A percentile compares a stretch with the other conserved stretches of the same genome.
These are phyloP conservation scores for Phanerodontia chrysosporium DNA, from an alignment of 768 basidiomycete species.

Conservation along the genomic window DNA sequence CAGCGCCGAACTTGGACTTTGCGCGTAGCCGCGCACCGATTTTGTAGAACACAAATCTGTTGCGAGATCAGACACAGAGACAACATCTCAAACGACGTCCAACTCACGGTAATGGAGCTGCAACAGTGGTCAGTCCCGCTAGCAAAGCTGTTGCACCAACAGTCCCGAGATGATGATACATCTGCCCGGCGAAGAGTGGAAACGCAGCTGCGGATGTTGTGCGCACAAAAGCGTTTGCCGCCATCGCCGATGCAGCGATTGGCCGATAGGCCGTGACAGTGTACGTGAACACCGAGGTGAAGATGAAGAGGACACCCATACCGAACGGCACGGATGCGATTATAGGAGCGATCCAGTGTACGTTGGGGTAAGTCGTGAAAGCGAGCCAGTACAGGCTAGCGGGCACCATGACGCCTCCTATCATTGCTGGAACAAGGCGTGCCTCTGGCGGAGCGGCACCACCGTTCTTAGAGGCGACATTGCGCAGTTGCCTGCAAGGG, in stretches of 20 bases:
- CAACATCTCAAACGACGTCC: background rate
- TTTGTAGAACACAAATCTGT: slow-evolving; percentile 44
- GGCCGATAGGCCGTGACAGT: slow-evolving; percentile 49
- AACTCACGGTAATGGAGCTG: slow-evolving; percentile 35
- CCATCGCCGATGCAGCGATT: slow-evolving; percentile 56
- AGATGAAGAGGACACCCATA: slow-evolving; percentile 57
- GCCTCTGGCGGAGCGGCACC: slow-evolving; percentile 61
- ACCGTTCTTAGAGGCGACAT: slow-evolving; percentile 27
- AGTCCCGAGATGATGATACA: slow-evolving; percentile 36
- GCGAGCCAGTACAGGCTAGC: slow-evolving; percentile 50
- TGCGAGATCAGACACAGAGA: background rate
- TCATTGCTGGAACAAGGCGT: slow-evolving; percentile 60
- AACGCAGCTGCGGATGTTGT: slow-evolving; percentile 37
- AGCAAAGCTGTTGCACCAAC: slow-evolving; percentile 37
- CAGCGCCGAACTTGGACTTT: slow-evolving; percentile 23
- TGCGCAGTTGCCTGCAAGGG: background rate
- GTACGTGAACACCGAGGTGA: slow-evolving; percentile 64
- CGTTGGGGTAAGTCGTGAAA: slow-evolving; percentile 44
- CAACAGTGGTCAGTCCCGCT: slow-evolving; percentile 34
- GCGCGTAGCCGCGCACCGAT: slow-evolving; percentile 42
- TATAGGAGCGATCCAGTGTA: slow-evolving; percentile 47
- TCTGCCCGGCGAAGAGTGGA: slow-evolving; percentile 37
- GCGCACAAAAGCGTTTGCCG: slow-evolving; percentile 54
- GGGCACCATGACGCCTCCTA: slow-evolving; percentile 53
- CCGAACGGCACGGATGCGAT: slow-evolving; percentile 45